Conservation (phyloP, 768 basidiomycete genomes). For the Phylloporus arenicola region DNA sequence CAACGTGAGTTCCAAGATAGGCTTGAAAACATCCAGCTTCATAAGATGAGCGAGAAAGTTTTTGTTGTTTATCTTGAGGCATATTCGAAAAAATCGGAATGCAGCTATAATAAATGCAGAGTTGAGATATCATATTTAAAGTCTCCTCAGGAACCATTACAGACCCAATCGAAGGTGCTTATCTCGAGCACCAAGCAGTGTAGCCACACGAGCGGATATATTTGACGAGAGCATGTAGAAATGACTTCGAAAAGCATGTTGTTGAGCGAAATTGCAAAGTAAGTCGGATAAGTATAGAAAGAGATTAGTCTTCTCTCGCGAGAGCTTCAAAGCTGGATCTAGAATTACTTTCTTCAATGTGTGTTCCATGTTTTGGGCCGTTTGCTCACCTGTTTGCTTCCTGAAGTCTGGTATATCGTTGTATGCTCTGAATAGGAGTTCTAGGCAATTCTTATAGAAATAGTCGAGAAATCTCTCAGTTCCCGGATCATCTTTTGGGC, state of each 20-base stretch:
- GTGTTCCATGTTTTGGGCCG: background rate
- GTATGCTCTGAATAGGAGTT: conserved; percentile 79
- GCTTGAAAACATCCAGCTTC: conserved; percentile 79
- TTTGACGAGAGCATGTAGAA: conserved; percentile 82
- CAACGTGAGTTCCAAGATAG: conserved; percentile 78
- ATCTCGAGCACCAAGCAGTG: conserved; percentile 74
- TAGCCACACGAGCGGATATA: conserved; percentile 67
- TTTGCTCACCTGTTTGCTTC: conserved; percentile 37
- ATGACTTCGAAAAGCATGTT: conserved; percentile 90
- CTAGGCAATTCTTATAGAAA: conserved; percentile 82
- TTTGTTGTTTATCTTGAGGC: conserved; percentile 75
- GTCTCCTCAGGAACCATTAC: conserved; percentile 23
- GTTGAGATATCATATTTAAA: conserved; percentile 11
- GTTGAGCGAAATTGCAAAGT: conserved; percentile 78
- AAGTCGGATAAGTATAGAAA: conserved; percentile 88
- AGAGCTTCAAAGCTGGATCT: conserved; percentile 53
- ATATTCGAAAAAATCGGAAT: conserved; percentile 85
- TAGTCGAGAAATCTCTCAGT: conserved; percentile 89
- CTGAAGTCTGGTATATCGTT: conserved; percentile 66
- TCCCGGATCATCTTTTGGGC: conserved; percentile 74
- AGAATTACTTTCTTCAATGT: conserved; percentile 3
- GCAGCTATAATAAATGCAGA: conserved; percentile 51
- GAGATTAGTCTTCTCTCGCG: conserved; percentile 76
- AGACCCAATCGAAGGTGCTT: conserved; percentile 90
- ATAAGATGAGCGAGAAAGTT: conserved; percentile 70